These are phyloP conservation scores for Solanum hybrid DNA, from an alignment of 305 asterid genomes.

Conservation along the genomic window DNA sequence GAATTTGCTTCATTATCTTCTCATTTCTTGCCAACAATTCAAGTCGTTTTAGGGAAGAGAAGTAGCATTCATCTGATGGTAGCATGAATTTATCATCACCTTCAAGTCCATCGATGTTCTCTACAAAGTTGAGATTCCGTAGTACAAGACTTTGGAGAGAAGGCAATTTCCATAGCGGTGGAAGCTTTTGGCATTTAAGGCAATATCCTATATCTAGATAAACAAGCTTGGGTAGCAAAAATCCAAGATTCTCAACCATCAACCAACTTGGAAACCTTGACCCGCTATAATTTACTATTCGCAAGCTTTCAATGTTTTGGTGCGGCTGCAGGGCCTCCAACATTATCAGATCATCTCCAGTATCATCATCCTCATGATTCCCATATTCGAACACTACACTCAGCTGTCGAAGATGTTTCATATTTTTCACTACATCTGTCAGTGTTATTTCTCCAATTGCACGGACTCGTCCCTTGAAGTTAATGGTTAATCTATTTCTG, in stretches of 20 bases:
- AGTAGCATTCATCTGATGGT: background rate
- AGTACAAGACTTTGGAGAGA: background rate
- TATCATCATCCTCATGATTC: background rate
- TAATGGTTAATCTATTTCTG: background rate
- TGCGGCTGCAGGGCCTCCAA: background rate
- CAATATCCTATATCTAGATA: background rate
- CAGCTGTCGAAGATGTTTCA: background rate
- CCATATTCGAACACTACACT: background rate
- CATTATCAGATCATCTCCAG: background rate
- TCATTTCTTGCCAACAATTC: background rate
- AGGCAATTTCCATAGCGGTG: background rate
- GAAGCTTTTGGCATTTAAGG: background rate
- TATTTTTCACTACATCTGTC: background rate
- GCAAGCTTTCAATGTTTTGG: background rate
- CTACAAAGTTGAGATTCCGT: background rate
- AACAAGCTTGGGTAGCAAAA: background rate
- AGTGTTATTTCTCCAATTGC: background rate
- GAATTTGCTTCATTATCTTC: background rate
- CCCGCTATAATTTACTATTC: background rate
- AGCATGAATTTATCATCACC: background rate
- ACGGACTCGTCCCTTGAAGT: background rate
- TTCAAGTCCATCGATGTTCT: background rate
- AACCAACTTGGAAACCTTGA: background rate
- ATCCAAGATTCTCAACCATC: slow-evolving; percentile 1
- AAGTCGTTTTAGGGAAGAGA: background rate